phyloP scores from a whole-genome alignment of 306 rosid species.

The Prinsepia uniflora region DNA sequence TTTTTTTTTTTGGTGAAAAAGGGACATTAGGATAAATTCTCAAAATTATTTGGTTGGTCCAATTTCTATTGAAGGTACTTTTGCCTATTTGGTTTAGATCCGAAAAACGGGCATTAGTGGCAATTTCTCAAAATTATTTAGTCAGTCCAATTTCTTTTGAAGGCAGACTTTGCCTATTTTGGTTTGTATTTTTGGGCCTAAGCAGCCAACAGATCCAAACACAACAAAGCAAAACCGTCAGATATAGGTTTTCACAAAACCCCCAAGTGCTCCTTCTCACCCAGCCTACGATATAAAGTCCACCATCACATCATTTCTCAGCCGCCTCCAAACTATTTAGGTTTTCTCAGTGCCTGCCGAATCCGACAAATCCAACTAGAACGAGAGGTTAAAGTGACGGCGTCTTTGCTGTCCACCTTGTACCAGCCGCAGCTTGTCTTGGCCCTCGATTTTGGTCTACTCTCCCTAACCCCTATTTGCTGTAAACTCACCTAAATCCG shows the following conservation, averaged over 20 bases:
- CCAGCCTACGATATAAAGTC: background rate
- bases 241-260: conserved; percentile 20
- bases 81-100: too few relatives aligned
- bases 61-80: too few relatives aligned
- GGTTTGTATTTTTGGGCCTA: too few relatives aligned
- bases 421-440: conserved; percentile 44
- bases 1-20: too few relatives aligned
- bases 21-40: too few relatives aligned
- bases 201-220: too few relatives aligned
- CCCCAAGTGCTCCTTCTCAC: background rate
- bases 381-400: conserved; percentile 69
- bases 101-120: too few relatives aligned
- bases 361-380: background rate
- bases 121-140: too few relatives aligned
- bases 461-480: background rate
- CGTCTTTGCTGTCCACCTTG: conserved; percentile 72
- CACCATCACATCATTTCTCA: background rate
- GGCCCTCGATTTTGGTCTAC: conserved; percentile 61
- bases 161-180: too few relatives aligned
- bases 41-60: too few relatives aligned
- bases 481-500: background rate
- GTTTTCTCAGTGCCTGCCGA: conserved; percentile 15
- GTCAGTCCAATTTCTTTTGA: too few relatives aligned
- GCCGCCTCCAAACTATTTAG: conserved; percentile 20
- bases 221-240: conserved; percentile 10